Evolutionary conservation across 225 moss, liverwort and hornwort genomes (phyloP).

Genomic region (Neckera pumila): DNA sequence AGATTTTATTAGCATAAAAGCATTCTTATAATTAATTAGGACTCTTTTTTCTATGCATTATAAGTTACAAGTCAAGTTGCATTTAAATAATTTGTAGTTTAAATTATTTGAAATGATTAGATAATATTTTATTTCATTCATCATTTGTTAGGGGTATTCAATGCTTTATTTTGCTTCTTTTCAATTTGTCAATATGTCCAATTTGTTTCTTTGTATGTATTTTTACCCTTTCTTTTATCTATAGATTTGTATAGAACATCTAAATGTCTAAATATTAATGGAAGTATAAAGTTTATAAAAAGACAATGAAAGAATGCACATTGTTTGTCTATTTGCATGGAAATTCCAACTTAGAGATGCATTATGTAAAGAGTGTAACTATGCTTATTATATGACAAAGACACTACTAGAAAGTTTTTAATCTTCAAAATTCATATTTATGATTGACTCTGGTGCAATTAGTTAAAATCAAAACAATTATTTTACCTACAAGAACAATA

Average conservation of each 20-base stretch:
- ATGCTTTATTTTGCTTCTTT: neutral
- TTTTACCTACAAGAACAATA: no score
- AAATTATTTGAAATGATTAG: neutral
- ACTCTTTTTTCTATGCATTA: neutral
- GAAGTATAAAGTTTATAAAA: no score
- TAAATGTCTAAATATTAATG: no score
- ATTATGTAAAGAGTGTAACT: no score
- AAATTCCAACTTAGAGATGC: no score
- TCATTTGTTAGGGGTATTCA: neutral
- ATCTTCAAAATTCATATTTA: no score
- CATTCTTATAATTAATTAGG: neutral
- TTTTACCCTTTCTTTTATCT: neutral
- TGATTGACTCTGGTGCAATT: no score
- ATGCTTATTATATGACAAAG: no score
- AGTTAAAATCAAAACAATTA: no score
- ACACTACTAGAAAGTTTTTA: no score
- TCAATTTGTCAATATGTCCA: neutral
- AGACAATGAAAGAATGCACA: no score
- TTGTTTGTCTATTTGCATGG: no score
- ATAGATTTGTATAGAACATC: neutral
- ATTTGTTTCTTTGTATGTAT: neutral
- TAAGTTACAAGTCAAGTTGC: rapidly evolving
- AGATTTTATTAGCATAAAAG: neutral
- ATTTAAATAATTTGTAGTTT: neutral
- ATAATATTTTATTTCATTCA: neutral